Conservation (phyloP, 2,329 filamentous ascomycete genomes). For the Colletotrichum sp. region DNA sequence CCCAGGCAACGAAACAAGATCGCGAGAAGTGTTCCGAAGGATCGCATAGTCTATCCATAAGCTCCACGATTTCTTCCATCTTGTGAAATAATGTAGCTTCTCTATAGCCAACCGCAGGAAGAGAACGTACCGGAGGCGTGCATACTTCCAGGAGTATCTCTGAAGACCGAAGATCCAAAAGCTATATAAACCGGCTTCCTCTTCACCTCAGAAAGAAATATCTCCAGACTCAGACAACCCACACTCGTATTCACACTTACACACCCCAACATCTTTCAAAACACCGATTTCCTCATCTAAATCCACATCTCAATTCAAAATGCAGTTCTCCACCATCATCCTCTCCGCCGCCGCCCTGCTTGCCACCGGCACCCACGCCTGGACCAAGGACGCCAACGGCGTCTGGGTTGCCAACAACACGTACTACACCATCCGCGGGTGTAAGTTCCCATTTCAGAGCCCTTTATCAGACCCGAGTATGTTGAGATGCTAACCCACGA, state of each 20-base stretch:
- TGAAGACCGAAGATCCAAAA: not conserved
- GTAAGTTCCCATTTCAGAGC: not conserved
- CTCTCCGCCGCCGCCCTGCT: not conserved
- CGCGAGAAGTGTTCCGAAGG: not conserved
- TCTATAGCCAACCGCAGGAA: no score
- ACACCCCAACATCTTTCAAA: not conserved
- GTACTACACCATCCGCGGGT: not conserved
- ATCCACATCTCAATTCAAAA: not conserved
- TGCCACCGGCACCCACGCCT: not conserved
- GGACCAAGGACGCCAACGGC: not conserved
- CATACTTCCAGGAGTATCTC: rapidly evolving
- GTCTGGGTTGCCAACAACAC: not conserved
- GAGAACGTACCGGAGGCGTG: not conserved
- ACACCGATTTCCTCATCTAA: rapidly evolving
- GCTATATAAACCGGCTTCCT: not conserved
- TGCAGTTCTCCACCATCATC: not conserved
- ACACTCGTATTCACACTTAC: rapidly evolving
- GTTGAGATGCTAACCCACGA: not conserved
- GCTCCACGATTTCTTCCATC: not conserved
- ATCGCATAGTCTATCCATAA: not conserved
- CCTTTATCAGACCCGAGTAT: not conserved
- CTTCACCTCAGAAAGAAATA: not conserved
- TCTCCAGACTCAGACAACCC: not conserved
- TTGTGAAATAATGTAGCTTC: not conserved
- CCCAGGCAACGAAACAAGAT: not conserved